Base-by-base conservation (phyloP, 257 asterid species). In the Vinca minor region DNA sequence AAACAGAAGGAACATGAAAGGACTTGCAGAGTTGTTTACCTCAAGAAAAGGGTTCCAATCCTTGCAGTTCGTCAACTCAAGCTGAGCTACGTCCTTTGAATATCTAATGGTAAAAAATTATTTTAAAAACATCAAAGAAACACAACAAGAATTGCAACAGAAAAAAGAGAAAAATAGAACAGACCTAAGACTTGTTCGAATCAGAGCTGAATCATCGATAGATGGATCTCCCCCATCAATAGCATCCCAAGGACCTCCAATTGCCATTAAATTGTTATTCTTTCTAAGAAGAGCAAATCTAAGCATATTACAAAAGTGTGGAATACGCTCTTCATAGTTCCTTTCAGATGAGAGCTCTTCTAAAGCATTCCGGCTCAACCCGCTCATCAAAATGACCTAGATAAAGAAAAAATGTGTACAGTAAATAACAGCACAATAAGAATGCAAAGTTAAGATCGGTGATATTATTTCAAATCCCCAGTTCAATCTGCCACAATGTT, bases 151-250 rank as follows among this genome's bases (percentile, higher is more conserved):
- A 29, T 41, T 15, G 52, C 31, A 58, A 66, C 52, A 26, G 53
- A 62, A 44, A 45, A 59, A 29, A 31, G 31, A 26, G 2, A 54
- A 46, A 38, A 53, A 26, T 64, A 44, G 55, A 58, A 81, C 82
- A 76, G 66, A 93, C 98, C 98, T 85, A 82, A 81, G 62, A 66
- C 84, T 87, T 42, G 97, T 87, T 63, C 65, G 85, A 72, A 84
- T 67, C 78, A 93, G 79, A 56, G 88, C 77, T 17, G 88, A 77
- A 68, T 87, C 92, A 35, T 93, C 94, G 41, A 76, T 74, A 3
- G 94, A 85, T 66, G 97, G 97, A 81, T 93, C 91, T 73, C 88
- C 89, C n/a, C 97, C 98, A 81, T 93, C 98, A 77, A 78, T 67
- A 45, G 80, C 59, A 68, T 84, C 86, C 95, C 96, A 85, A 4